These are phyloP conservation scores for Suillus discolor DNA, from an alignment of 768 basidiomycete species.

Conservation along the genomic window DNA sequence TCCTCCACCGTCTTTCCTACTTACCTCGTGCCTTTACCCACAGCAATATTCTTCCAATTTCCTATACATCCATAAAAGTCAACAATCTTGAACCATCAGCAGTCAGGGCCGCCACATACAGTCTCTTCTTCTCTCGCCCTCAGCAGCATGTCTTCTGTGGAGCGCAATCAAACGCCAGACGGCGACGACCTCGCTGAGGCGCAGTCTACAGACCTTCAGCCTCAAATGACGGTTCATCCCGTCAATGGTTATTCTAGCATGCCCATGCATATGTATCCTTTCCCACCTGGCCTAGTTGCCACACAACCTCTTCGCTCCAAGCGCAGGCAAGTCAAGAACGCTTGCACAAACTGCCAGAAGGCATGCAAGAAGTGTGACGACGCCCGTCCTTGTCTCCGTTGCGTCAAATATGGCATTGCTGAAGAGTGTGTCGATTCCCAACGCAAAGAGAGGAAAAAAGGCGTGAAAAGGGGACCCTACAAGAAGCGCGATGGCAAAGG, in stretches of 20 bases:
- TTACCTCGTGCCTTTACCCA: slow-evolving; percentile 9
- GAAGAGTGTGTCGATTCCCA: slow-evolving; percentile 90
- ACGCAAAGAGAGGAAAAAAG: slow-evolving; percentile 90
- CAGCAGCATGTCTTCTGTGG: slow-evolving; percentile 40
- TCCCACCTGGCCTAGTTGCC: slow-evolving; percentile 50
- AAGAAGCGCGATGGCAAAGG: slow-evolving; percentile 95
- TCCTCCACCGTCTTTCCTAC: slow-evolving; percentile 19
- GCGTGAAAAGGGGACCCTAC: slow-evolving; percentile 86
- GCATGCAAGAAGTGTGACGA: slow-evolving; percentile 93
- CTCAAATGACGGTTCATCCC: slow-evolving; percentile 54
- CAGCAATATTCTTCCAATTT: slow-evolving; percentile 13
- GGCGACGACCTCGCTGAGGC: slow-evolving; percentile 40
- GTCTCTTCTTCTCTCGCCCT: slow-evolving; percentile 34
- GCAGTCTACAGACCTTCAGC: slow-evolving; percentile 40
- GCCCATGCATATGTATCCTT: slow-evolving; percentile 74
- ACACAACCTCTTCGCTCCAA: slow-evolving; percentile 64
- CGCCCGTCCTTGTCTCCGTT: slow-evolving; percentile 89
- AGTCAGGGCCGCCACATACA: slow-evolving; percentile 38
- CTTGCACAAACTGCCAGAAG: slow-evolving; percentile 89
- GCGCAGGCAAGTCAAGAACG: slow-evolving; percentile 88
- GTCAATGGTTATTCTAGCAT: slow-evolving; percentile 50
- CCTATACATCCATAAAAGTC: slow-evolving; percentile 15
- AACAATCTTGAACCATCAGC: slow-evolving; percentile 15
- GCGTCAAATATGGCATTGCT: slow-evolving; percentile 86
- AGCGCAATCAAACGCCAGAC: slow-evolving; percentile 43